phyloP scores from a whole-genome alignment of 2,329 filamentous ascomycete genomes.

The Talaromyces sp. region DNA sequence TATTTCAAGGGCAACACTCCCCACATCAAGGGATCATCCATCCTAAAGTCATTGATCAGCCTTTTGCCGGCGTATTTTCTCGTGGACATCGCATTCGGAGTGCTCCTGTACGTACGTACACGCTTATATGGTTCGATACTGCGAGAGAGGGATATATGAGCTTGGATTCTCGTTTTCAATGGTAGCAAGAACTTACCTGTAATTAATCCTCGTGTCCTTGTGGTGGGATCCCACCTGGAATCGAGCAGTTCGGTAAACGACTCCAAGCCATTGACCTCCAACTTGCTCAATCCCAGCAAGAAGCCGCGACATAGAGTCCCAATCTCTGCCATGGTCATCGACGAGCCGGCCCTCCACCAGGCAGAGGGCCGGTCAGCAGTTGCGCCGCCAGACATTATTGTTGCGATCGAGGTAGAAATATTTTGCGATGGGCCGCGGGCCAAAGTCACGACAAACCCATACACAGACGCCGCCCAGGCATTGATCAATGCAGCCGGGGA shows the following conservation, averaged over 20 bases:
- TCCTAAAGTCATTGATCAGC: conserved; percentile 47
- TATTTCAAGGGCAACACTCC: conserved; percentile 75
- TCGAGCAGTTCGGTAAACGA: conserved; percentile 72
- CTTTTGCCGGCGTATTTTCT: conserved; percentile 10
- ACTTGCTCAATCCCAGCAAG: conserved; percentile 66
- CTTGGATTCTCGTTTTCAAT: not conserved
- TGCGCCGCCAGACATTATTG: conserved; percentile 36
- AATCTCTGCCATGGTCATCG: conserved; percentile 67
- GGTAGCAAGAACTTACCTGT: conserved; percentile 57
- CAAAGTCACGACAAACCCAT: conserved; percentile 15
- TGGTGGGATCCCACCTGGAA: conserved; percentile 59
- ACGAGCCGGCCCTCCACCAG: conserved; percentile 67
- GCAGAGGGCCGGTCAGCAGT: conserved; percentile 40
- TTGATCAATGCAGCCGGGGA: not conserved
- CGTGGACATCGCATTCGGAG: not conserved
- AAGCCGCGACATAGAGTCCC: conserved; percentile 69
- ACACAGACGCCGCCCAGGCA: not conserved
- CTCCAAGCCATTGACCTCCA: conserved; percentile 72
- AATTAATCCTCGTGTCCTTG: conserved; percentile 69
- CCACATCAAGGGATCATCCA: conserved; percentile 95
- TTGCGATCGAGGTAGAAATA: not conserved
- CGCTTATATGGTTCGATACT: conserved; percentile 86
- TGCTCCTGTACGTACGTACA: conserved; percentile 58
- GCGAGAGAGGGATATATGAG: not conserved
- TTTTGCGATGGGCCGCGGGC: conserved; percentile 19